Evolutionary conservation across 2,329 filamentous ascomycete genomes (phyloP).

Genomic region (Exophiala viscosa): DNA sequence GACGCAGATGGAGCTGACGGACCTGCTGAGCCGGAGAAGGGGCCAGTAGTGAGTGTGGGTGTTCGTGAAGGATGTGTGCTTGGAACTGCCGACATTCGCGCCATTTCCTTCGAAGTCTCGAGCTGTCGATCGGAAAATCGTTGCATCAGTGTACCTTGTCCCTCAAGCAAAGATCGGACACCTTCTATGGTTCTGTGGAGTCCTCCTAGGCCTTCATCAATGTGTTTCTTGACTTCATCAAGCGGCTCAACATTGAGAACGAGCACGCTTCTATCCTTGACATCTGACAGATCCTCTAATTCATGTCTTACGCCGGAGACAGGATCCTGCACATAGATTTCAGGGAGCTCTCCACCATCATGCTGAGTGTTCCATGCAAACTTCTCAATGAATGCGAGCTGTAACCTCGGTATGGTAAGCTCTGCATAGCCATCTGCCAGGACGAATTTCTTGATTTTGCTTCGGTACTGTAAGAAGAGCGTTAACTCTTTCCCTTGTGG

Average conservation of each 20-base stretch:
- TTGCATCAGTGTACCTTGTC: slow-evolving; percentile 77
- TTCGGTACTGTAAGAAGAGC: slow-evolving; percentile 56
- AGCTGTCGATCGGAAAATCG: slow-evolving; percentile 86
- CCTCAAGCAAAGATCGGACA: slow-evolving; percentile 76
- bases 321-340: slow-evolving; percentile 96
- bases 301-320: slow-evolving; percentile 96
- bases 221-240: slow-evolving; percentile 93
- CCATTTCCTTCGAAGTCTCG: slow-evolving; percentile 83
- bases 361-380: slow-evolving; percentile 98
- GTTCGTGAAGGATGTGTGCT: slow-evolving; percentile 32
- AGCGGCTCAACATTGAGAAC: slow-evolving; percentile 89
- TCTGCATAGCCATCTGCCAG: slow-evolving; percentile 63
- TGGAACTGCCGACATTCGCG: slow-evolving; percentile 57
- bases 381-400: slow-evolving; percentile 97
- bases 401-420: slow-evolving; percentile 79
- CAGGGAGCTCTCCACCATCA: slow-evolving; percentile 85
- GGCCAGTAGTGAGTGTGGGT: slow-evolving; percentile 33
- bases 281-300: slow-evolving; percentile 84
- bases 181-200: slow-evolving; percentile 80
- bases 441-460: slow-evolving; percentile 30
- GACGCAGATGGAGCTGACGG: slow-evolving; percentile 32
- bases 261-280: slow-evolving; percentile 93
- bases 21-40: slow-evolving; percentile 29
- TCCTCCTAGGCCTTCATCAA: slow-evolving; percentile 83
- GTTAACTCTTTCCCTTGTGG: slow-evolving; percentile 82